phyloP scores from a whole-genome alignment of 441 rosid genomes.

The Iberis amara region DNA sequence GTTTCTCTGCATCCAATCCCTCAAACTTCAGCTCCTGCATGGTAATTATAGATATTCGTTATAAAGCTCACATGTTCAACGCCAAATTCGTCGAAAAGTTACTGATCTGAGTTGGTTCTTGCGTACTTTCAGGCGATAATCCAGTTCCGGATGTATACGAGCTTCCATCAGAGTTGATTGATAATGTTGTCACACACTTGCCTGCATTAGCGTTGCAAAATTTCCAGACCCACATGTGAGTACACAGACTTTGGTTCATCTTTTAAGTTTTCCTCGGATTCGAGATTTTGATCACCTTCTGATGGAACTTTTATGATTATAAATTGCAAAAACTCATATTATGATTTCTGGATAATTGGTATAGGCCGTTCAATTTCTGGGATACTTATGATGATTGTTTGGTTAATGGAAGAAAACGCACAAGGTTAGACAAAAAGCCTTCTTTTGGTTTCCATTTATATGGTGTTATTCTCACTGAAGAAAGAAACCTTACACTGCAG shows the following conservation, averaged over 20 bases:
- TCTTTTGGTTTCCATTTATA: not conserved
- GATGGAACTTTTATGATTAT: not conserved
- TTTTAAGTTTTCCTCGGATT: not conserved
- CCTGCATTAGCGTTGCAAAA: conserved; percentile 69
- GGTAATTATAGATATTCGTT: conserved; percentile 29
- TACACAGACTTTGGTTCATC: not conserved
- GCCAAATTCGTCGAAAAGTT: not conserved
- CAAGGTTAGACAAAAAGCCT: conserved; percentile 37
- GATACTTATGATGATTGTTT: conserved; percentile 33
- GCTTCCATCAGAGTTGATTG: conserved; percentile 60
- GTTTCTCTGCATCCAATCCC: conserved; percentile 41
- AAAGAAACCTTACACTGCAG: conserved; percentile 40
- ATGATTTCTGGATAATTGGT: conserved; percentile 17
- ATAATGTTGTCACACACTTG: conserved; percentile 39
- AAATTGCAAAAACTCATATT: not conserved
- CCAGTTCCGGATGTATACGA: conserved; percentile 42
- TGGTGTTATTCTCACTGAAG: no score
- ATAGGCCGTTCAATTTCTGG: conserved; percentile 49
- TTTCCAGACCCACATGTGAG: conserved; percentile 58
- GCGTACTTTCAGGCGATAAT: conserved; percentile 42
- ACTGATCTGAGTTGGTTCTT: not conserved
- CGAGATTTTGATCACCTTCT: not conserved
- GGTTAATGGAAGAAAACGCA: conserved; percentile 50
- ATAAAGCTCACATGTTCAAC: no score
- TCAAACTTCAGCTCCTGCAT: conserved; percentile 39